A percentile compares a stretch with the other conserved stretches of the same genome.
Evolutionary conservation across 2,329 filamentous ascomycete species (phyloP).

Genomic region (Fusarium nanum): DNA sequence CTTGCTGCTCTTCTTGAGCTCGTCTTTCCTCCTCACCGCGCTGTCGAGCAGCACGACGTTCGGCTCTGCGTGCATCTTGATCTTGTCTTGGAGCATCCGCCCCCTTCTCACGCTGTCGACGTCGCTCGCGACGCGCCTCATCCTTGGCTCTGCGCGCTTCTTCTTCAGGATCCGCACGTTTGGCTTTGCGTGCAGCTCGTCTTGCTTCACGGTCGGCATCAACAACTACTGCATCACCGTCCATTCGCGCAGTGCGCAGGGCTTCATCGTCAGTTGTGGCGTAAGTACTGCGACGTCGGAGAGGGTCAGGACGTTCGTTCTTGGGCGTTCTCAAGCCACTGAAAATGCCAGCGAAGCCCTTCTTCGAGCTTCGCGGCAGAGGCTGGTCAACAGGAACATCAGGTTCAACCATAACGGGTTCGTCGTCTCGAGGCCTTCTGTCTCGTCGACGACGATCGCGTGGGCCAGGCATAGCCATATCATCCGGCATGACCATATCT

Average conservation of each 20-base stretch:
- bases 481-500: conserved; percentile 62
- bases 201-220: conserved; percentile 71
- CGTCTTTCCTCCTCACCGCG: conserved; percentile 43
- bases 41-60: conserved; percentile 58
- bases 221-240: conserved; percentile 60
- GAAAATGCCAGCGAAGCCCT: conserved; percentile 70
- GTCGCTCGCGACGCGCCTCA: conserved; percentile 66
- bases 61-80: conserved; percentile 67
- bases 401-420: conserved; percentile 54
- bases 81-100: conserved; percentile 58
- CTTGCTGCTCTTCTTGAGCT: conserved; percentile 61
- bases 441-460: conserved; percentile 52
- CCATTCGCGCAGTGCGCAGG: conserved; percentile 59
- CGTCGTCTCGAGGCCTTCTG: conserved; percentile 54
- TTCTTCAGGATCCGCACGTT: conserved; percentile 69
- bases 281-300: conserved; percentile 63
- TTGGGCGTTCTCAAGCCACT: conserved; percentile 66
- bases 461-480: conserved; percentile 48
- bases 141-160: conserved; percentile 68
- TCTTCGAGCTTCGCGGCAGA: conserved; percentile 58
- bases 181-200: conserved; percentile 70
- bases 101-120: conserved; percentile 61
- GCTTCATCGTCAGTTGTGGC: conserved; percentile 64
- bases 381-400: conserved; percentile 50
- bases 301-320: conserved; percentile 52